Base-by-base conservation (phyloP, 1,284 basidiomycete genomes). In the Apiotrichum brassicae region DNA sequence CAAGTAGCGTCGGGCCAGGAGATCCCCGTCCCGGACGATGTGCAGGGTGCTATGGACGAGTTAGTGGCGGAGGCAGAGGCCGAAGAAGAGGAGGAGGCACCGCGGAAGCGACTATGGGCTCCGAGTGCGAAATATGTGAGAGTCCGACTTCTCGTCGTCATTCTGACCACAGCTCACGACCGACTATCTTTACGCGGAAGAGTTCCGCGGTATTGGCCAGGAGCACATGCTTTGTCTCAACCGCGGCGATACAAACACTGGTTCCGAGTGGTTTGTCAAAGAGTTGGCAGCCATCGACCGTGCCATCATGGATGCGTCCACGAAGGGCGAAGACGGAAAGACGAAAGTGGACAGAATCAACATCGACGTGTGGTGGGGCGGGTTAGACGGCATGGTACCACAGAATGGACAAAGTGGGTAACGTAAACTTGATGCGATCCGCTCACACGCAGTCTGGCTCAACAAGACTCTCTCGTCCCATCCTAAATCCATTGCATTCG, bases 201-300 rank as follows among this genome's bases (percentile, higher is more conserved):
- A 68, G 30, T 57, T 58, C 11, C 58, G 62, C 22, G 70, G 70
- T 4, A 63, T 70, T 22, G 67, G 67, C 2, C 66, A 70, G 56
- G 70, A 72, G 40, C 68, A 71, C 48, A 53, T 72, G 30, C 51
- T 70, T 11, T 72, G 70, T 46, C 57, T 72, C 36, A 69, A 71
- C 42, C 61, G 68, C 25, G 66, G 64, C 13, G 55, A 56, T 7
- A 42, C 51, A 5, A 53, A 68, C 38, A 67, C 66, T 1, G 68
- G 68, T 9, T 56, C 58, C 1, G 53, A 59, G 51, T 72, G 68
- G 67, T 63, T 72, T 23, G 51, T 60, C 41, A 47, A 11, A 3
- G 55, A 62, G 32, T 28, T 65, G 2, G 43, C 43, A 3, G 51
- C 53, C 12, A 39, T 74, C 22, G 57, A 64, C 3, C 28, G n/a